Evolutionary conservation across 345 rosid species (phyloP).

Genomic region (Eutrema japonicum): DNA sequence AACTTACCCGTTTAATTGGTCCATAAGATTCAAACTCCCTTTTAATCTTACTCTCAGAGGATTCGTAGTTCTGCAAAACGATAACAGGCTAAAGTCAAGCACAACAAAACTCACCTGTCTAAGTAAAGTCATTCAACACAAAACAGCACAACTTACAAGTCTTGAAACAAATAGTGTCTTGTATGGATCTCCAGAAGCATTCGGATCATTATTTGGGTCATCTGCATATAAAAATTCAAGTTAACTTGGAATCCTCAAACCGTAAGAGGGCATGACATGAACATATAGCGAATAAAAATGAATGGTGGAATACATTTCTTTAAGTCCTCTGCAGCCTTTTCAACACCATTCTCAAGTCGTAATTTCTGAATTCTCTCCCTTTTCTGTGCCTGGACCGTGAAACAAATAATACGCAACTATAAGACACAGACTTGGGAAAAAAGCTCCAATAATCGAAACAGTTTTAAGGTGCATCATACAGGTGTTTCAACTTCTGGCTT

Average conservation of each 20-base stretch:
- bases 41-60: slow-evolving; percentile 89
- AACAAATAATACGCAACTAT: neutral
- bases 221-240: slow-evolving; percentile 49
- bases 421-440: neutral
- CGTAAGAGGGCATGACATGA: slow-evolving; percentile 14
- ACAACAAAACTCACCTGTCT: slow-evolving; percentile 8
- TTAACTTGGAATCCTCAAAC: neutral
- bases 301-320: slow-evolving; percentile 59
- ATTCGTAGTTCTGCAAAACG: slow-evolving; percentile 83
- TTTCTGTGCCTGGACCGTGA: slow-evolving; percentile 55
- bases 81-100: slow-evolving; percentile 24
- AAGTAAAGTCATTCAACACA: slow-evolving; percentile 14
- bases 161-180: slow-evolving; percentile 91
- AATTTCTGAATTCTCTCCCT: slow-evolving; percentile 72
- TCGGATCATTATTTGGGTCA: slow-evolving; percentile 79
- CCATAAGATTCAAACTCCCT: slow-evolving; percentile 99
- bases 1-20: slow-evolving; percentile 96
- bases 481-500: slow-evolving; percentile 71
- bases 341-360: slow-evolving; percentile 81
- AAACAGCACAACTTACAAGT: slow-evolving; percentile 58
- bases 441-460: neutral
- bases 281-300: slow-evolving; percentile 2
- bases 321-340: slow-evolving; percentile 75
- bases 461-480: slow-evolving; percentile 48
- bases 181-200: slow-evolving; percentile 91